A percentile compares a stretch with the other conserved stretches of the same genome.
Conservation (phyloP, 2,329 filamentous ascomycete species). For the Nemania bipapillata region DNA sequence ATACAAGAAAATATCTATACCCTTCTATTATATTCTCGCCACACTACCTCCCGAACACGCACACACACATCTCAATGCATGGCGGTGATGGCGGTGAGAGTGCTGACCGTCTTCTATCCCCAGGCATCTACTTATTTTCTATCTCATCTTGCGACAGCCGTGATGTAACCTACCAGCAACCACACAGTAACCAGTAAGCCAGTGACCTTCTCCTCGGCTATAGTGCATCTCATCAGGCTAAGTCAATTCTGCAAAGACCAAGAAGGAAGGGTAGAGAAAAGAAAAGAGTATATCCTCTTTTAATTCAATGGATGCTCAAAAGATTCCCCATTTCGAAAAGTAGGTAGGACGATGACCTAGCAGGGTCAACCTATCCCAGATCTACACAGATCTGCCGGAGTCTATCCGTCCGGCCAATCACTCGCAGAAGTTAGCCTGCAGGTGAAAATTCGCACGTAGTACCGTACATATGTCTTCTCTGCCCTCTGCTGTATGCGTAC, state of each 20-base stretch:
- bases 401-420: slow-evolving; percentile 40
- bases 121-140: slow-evolving; percentile 10
- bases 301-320: too few relatives aligned
- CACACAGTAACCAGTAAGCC: slow-evolving; percentile 24
- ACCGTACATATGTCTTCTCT: slow-evolving; percentile 13
- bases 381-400: slow-evolving; percentile 41
- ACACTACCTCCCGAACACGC: slow-evolving; percentile 1
- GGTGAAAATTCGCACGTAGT: slow-evolving; percentile 13
- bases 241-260: neutral
- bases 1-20: neutral
- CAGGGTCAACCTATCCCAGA: slow-evolving; percentile 33
- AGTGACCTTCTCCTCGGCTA: slow-evolving; percentile 28
- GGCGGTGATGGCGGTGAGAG: slow-evolving; percentile 33
- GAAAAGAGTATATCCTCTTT: neutral
- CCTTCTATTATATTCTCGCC: neutral
- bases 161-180: slow-evolving; percentile 28
- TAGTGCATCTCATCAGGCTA: slow-evolving; percentile 19
- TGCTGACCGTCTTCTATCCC: slow-evolving; percentile 24
- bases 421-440: slow-evolving; percentile 33
- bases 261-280: neutral
- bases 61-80: slow-evolving; percentile 30
- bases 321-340: neutral
- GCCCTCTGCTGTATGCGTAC: neutral
- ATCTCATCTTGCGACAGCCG: slow-evolving; percentile 27
- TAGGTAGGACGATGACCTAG: too few relatives aligned